Conservation (phyloP, 441 rosid species). For the Arabidopsis hybrid region DNA sequence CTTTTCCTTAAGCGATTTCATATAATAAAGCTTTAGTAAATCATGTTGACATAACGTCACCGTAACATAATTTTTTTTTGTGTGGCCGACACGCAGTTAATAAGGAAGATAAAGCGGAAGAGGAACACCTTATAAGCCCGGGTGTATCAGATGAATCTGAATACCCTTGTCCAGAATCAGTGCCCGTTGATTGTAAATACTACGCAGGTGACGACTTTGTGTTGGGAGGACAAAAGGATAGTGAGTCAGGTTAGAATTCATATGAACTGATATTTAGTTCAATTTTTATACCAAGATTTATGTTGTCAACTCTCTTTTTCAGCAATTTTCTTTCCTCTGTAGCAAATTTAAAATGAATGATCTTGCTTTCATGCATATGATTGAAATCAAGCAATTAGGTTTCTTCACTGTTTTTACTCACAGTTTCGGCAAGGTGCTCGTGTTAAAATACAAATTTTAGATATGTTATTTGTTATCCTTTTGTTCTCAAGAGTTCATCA, state of each 20-base stretch:
- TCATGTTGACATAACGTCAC: neutral
- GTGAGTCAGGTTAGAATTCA: neutral
- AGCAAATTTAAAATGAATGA: neutral
- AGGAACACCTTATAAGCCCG: neutral
- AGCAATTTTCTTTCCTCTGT: too few species aligned
- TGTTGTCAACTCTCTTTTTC: neutral
- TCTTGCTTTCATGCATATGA: neutral
- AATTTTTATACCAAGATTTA: neutral
- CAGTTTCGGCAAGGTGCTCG: neutral
- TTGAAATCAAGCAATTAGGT: neutral
- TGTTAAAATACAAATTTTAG: neutral
- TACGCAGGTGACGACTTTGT: too few species aligned
- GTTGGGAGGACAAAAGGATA: neutral
- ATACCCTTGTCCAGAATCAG: too few species aligned
- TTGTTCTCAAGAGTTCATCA: too few species aligned
- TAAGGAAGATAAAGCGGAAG: neutral
- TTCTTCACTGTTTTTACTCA: neutral
- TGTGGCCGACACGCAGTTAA: neutral
- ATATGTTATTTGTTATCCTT: too few species aligned
- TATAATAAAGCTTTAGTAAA: neutral
- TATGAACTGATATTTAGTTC: too few species aligned
- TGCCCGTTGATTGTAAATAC: too few species aligned
- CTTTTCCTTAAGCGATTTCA: neutral
- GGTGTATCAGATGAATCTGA: neutral
- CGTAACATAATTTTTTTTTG: neutral